Evolutionary conservation across 2,329 filamentous ascomycete species (phyloP).

Genomic region (Huntiella decipiens): DNA sequence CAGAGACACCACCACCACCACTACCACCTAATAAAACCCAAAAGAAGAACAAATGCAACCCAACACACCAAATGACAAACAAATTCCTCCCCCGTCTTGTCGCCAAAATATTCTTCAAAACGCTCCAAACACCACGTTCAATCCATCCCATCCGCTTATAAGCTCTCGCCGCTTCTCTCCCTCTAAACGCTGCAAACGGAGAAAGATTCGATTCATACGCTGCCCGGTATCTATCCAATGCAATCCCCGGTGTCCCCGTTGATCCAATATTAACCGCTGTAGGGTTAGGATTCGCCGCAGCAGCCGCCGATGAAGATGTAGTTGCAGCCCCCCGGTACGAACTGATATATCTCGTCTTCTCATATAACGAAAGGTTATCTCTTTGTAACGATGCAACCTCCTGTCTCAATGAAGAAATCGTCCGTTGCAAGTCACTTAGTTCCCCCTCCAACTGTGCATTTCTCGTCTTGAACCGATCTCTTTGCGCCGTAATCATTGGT

Average conservation of each 20-base stretch:
- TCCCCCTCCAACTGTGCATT: slow-evolving; percentile 82
- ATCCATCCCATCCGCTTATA: slow-evolving; percentile 87
- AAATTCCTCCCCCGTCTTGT: slow-evolving; percentile 81
- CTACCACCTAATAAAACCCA: slow-evolving; percentile 50
- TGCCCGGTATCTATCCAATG: slow-evolving; percentile 69
- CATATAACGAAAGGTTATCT: slow-evolving; percentile 89
- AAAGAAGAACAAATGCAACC: slow-evolving; percentile 74
- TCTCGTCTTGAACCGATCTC: slow-evolving; percentile 94
- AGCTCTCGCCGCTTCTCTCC: slow-evolving; percentile 77
- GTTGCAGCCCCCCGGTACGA: slow-evolving; percentile 45
- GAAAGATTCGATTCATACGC: slow-evolving; percentile 92
- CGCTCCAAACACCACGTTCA: slow-evolving; percentile 74
- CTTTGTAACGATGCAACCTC: slow-evolving; percentile 86
- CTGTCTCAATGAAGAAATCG: slow-evolving; percentile 68
- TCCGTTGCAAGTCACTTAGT: slow-evolving; percentile 64
- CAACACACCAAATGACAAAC: slow-evolving; percentile 82
- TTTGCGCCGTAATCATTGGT: slow-evolving; percentile 94
- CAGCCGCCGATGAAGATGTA: slow-evolving; percentile 40
- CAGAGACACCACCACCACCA: slow-evolving; percentile 17
- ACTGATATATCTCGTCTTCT: slow-evolving; percentile 92
- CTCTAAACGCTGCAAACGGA: slow-evolving; percentile 86
- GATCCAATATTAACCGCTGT: slow-evolving; percentile 45
- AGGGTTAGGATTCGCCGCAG: slow-evolving; percentile 55
- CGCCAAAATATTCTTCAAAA: slow-evolving; percentile 78
- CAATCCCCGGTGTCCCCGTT: slow-evolving; percentile 38